Percentiles rank a stretch among this genome's conserved stretches.
Conservation (phyloP, 768 basidiomycete species). For the Boletus patriciae region DNA sequence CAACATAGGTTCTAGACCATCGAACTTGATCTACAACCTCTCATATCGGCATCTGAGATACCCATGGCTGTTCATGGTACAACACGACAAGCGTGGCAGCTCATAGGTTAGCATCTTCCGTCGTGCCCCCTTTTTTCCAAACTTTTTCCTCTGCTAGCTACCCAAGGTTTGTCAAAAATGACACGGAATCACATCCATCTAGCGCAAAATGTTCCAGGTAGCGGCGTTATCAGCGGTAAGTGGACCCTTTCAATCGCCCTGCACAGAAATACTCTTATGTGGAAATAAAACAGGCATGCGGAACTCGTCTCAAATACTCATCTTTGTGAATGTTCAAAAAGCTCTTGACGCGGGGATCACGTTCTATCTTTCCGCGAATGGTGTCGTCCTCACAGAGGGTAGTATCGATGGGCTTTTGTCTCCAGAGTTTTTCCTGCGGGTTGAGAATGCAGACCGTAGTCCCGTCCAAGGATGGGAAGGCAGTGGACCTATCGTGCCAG, state of each 20-base stretch:
- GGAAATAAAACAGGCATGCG: slow-evolving; percentile 67
- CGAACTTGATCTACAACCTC: slow-evolving; percentile 62
- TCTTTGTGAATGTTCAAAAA: slow-evolving; percentile 75
- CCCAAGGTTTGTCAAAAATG: slow-evolving; percentile 80
- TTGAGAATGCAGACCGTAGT: slow-evolving; percentile 46
- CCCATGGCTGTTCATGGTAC: slow-evolving; percentile 88
- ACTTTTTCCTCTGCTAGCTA: slow-evolving; percentile 40
- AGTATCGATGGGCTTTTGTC: slow-evolving; percentile 59
- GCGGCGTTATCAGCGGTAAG: slow-evolving; percentile 75
- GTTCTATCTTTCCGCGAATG: slow-evolving; percentile 82
- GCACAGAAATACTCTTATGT: background rate
- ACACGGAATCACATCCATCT: slow-evolving; percentile 90
- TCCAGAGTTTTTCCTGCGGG: slow-evolving; percentile 66
- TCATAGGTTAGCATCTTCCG: slow-evolving; percentile 51
- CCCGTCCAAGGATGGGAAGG: slow-evolving; percentile 27
- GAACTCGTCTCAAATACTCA: slow-evolving; percentile 69
- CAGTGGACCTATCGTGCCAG: background rate
- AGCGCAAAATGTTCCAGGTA: slow-evolving; percentile 70
- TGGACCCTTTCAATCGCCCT: slow-evolving; percentile 5
- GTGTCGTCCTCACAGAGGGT: slow-evolving; percentile 85
- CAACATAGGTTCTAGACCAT: slow-evolving; percentile 47
- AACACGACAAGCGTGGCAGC: slow-evolving; percentile 62
- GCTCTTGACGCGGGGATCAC: slow-evolving; percentile 67
- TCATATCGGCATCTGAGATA: slow-evolving; percentile 59
- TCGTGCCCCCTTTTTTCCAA: background rate